phyloP scores from a whole-genome alignment of 2,329 filamentous ascomycete species.

The Hymenoscyphus fraxineus region DNA sequence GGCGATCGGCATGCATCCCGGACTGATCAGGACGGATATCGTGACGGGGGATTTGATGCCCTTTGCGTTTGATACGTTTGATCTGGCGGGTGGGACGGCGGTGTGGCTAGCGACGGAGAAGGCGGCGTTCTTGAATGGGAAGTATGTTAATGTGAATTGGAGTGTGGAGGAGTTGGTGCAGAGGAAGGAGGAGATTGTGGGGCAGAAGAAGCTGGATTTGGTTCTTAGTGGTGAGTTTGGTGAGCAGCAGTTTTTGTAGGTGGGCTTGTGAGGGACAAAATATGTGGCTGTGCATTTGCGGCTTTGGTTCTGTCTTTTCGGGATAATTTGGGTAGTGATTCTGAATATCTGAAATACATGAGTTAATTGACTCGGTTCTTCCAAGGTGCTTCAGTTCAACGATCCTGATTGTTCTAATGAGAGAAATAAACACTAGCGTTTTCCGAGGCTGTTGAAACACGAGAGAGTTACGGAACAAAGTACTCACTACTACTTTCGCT shows the following conservation, averaged over 20 bases:
- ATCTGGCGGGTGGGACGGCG: conserved; percentile 30
- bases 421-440: too few species aligned
- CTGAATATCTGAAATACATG: too few species aligned
- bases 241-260: conserved; percentile 14
- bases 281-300: too few species aligned
- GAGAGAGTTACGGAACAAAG: too few species aligned
- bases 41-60: conserved; percentile 22
- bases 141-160: conserved; percentile 32
- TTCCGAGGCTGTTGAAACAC: too few species aligned
- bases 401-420: too few species aligned
- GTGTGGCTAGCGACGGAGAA: conserved; percentile 31
- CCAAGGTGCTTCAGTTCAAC: too few species aligned
- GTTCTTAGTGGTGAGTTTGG: conserved; percentile 17
- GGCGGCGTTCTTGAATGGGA: conserved; percentile 31
- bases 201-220: conserved; percentile 10
- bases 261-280: background rate
- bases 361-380: too few species aligned
- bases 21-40: conserved; percentile 20
- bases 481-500: too few species aligned
- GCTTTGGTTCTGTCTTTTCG: too few species aligned
- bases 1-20: conserved; percentile 17
- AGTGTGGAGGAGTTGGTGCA: conserved; percentile 32
- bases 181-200: conserved; percentile 22
- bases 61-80: conserved; percentile 32
- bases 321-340: too few species aligned